Evolutionary conservation across 148 eudicot genomes (phyloP).

Genomic region (Rhododendron mucronatum): DNA sequence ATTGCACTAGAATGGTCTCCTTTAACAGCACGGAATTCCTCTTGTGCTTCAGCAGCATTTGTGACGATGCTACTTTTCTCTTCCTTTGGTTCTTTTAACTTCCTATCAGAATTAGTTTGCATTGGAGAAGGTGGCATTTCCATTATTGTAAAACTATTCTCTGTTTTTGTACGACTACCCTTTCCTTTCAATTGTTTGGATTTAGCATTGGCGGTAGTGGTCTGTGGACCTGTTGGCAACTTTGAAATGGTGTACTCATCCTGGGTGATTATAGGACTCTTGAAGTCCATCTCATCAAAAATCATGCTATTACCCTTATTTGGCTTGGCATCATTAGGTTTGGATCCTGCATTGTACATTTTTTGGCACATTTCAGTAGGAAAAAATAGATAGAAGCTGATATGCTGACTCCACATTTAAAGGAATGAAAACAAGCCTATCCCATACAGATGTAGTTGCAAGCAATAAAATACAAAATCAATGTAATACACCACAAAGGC

Average conservation of each 20-base stretch:
- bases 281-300: conserved; percentile 48
- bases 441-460: background rate
- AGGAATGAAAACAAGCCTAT: background rate
- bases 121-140: conserved; percentile 19
- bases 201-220: conserved; percentile 23
- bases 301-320: conserved; percentile 33
- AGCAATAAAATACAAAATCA: background rate
- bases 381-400: conserved; percentile 3
- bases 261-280: conserved; percentile 57
- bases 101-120: conserved; percentile 8
- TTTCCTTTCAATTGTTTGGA: conserved; percentile 26
- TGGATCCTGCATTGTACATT: conserved; percentile 45
- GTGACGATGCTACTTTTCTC: background rate
- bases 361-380: conserved; percentile 23
- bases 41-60: background rate
- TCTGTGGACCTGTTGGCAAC: conserved; percentile 12
- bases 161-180: conserved; percentile 15
- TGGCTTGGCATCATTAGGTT: conserved; percentile 25
- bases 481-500: background rate
- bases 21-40: background rate
- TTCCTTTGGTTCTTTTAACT: conserved; percentile 13
- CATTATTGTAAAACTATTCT: conserved; percentile 14
- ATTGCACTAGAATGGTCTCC: conserved; percentile 23
- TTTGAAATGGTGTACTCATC: conserved; percentile 68
- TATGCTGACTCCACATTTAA: background rate